Conservation (phyloP, 148 eudicot genomes). For the Bassia scoparia region DNA sequence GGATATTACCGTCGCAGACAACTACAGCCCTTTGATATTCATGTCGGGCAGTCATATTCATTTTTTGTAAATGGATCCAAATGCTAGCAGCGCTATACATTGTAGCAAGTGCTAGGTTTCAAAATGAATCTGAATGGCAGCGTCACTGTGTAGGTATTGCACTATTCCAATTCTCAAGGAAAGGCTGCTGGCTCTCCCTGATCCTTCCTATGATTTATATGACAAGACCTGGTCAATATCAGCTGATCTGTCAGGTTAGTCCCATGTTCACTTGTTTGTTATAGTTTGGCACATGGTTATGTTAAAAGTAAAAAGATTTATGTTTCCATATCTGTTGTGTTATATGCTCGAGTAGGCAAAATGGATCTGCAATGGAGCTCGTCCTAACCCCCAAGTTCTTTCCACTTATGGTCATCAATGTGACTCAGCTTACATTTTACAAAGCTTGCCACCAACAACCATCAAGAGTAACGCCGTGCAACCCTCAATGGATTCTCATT, state of each 20-base stretch:
- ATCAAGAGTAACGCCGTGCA: constrained; percentile 65
- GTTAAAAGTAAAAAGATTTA: too few relatives aligned
- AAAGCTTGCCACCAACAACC: constrained; percentile 58
- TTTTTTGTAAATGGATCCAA: constrained; percentile 96
- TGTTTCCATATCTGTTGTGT: too few relatives aligned
- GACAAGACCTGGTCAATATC: constrained; percentile 68
- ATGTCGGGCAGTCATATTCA: constrained; percentile 92
- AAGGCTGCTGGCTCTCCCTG: constrained; percentile 80
- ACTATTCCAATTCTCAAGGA: constrained; percentile 84
- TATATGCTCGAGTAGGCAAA: constrained; percentile 50
- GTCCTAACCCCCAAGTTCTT: constrained; percentile 96
- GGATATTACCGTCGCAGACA: constrained; percentile 70
- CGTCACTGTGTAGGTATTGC: constrained; percentile 86
- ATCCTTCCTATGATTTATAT: constrained; percentile 69
- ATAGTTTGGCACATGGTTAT: background rate
- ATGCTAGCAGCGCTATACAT: constrained; percentile 90
- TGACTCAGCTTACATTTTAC: constrained; percentile 56
- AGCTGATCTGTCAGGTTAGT: constrained; percentile 76
- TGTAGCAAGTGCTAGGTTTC: constrained; percentile 89
- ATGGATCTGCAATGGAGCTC: constrained; percentile 84
- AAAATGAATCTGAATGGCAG: constrained; percentile 73
- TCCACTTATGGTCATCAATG: constrained; percentile 82
- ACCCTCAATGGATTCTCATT: constrained; percentile 87
- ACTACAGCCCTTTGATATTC: constrained; percentile 72
- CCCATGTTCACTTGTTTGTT: constrained; percentile 1